Evolutionary conservation across 2,329 filamentous ascomycete genomes (phyloP).

Genomic region (Cadophora luteo-olivacea): DNA sequence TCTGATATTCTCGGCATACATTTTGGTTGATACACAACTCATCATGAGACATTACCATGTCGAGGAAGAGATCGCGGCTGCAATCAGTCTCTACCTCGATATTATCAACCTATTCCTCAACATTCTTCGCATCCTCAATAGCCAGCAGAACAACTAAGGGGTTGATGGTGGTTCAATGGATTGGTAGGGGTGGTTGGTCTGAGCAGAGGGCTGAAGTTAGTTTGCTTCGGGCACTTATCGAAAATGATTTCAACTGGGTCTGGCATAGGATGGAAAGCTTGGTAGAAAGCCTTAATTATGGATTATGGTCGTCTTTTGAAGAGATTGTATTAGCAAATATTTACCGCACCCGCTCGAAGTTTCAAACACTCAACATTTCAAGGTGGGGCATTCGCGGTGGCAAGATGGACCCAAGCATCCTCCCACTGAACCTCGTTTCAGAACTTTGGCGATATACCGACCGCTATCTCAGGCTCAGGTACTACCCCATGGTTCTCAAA

Average conservation of each 20-base stretch:
- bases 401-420: neutral
- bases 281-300: too few species aligned
- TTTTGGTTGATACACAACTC: conserved; percentile 94
- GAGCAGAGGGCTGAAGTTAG: neutral
- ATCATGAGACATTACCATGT: conserved; percentile 96
- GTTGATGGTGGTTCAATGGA: neutral
- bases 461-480: too few species aligned
- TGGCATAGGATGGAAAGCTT: neutral
- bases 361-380: conserved; percentile 4
- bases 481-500: neutral
- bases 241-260: neutral
- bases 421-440: neutral
- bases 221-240: neutral
- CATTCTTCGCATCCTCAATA: conserved; percentile 95
- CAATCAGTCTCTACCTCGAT: conserved; percentile 94
- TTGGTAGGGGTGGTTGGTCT: neutral
- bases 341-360: neutral
- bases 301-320: neutral
- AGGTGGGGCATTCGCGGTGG: neutral
- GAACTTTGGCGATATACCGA: neutral
- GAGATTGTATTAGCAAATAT: neutral
- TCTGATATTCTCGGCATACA: conserved; percentile 91
- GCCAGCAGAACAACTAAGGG: conserved; percentile 85
- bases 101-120: conserved; percentile 97
- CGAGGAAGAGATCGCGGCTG: conserved; percentile 95